Conservation (phyloP, 805 yeast genomes). For the Starmerella etchellsii region DNA sequence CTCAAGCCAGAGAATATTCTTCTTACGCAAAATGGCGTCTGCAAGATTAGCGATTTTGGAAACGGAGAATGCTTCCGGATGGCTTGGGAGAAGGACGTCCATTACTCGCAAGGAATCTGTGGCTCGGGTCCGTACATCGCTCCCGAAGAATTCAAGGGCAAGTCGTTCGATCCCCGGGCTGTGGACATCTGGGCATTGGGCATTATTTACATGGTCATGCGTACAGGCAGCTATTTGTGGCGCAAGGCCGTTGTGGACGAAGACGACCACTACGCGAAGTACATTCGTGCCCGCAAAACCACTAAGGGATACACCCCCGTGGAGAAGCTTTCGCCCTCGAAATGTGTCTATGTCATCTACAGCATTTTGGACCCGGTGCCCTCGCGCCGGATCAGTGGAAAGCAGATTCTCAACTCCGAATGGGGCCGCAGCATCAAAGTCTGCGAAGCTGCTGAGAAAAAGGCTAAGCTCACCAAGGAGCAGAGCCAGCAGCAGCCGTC, state of each 20-base stretch:
- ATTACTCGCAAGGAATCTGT: conserved; percentile 56
- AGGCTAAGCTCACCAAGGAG: neutral
- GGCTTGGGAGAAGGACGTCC: conserved; percentile 71
- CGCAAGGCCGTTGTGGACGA: conserved; percentile 56
- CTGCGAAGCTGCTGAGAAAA: conserved; percentile 52
- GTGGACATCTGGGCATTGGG: conserved; percentile 90
- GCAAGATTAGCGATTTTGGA: conserved; percentile 76
- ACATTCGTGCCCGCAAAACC: conserved; percentile 65
- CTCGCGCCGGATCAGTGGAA: conserved; percentile 70
- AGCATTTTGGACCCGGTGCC: conserved; percentile 90
- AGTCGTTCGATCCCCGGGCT: conserved; percentile 57
- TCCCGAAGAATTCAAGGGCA: conserved; percentile 63
- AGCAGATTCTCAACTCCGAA: conserved; percentile 79
- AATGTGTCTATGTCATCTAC: conserved; percentile 87
- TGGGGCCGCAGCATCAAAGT: conserved; percentile 87
- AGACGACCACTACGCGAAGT: conserved; percentile 69
- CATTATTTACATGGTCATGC: conserved; percentile 59
- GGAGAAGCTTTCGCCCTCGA: conserved; percentile 67
- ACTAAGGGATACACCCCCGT: conserved; percentile 86
- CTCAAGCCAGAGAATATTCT: conserved; percentile 78
- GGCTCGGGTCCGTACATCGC: conserved; percentile 89
- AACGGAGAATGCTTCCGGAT: conserved; percentile 83
- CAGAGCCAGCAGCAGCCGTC: neutral
- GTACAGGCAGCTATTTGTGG: conserved; percentile 93
- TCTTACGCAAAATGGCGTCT: conserved; percentile 50